Percentiles rank a stretch among this genome's conserved stretches.
Conservation (phyloP, 2,329 filamentous ascomycete genomes). For the Lachnellula occidentalis region DNA sequence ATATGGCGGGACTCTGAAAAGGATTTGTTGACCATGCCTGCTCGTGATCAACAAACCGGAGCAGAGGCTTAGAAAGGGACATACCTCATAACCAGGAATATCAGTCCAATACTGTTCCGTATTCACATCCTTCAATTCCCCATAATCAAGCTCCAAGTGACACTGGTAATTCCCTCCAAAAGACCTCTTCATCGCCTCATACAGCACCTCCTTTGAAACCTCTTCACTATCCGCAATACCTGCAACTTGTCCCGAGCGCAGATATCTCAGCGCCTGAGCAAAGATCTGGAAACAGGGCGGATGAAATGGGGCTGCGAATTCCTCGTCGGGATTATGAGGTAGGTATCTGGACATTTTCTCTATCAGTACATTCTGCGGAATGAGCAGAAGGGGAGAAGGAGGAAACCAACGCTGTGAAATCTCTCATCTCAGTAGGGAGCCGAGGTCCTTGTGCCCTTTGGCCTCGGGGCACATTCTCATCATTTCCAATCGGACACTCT, state of each 20-base stretch:
- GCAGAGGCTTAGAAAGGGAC: background rate
- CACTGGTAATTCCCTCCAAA: background rate
- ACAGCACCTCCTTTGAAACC: constrained; percentile 8
- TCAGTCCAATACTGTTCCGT: constrained; percentile 10
- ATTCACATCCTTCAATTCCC: constrained; percentile 2
- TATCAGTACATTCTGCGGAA: background rate
- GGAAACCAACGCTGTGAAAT: background rate
- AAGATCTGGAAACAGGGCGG: constrained; percentile 8
- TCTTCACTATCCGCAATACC: background rate
- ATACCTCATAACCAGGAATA: constrained; percentile 9
- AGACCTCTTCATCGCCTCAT: constrained; percentile 4
- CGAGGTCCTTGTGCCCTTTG: background rate
- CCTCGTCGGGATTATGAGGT: constrained; percentile 2
- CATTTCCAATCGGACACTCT: constrained; percentile 6
- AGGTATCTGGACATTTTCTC: constrained; percentile 3
- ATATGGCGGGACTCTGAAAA: background rate
- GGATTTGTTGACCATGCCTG: constrained; percentile 16
- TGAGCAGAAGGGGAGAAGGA: background rate
- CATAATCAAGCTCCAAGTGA: constrained; percentile 10
- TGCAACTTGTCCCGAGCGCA: background rate
- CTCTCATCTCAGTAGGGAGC: background rate
- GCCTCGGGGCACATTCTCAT: constrained; percentile 9
- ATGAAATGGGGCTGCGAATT: constrained; percentile 9
- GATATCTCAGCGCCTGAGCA: constrained; percentile 7
- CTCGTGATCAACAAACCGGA: background rate